Conservation (phyloP, 2,329 filamentous ascomycete species). For the Aspergillus latus region DNA sequence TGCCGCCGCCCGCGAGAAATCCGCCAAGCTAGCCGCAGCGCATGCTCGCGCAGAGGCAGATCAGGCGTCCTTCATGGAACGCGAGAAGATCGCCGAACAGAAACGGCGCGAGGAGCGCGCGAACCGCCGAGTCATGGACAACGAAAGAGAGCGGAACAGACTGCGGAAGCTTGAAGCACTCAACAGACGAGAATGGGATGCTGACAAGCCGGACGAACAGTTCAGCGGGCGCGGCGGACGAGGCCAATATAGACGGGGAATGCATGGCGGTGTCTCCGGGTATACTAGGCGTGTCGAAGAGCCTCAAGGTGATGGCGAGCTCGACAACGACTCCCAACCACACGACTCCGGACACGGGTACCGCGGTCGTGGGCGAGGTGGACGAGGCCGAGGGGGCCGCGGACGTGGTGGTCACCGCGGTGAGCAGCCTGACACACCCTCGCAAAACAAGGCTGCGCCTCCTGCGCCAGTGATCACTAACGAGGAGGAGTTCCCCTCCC, state of each 20-base stretch:
- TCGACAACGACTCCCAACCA: slow-evolving; percentile 5
- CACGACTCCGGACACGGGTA: slow-evolving; percentile 6
- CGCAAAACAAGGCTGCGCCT: slow-evolving; percentile 17
- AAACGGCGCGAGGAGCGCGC: slow-evolving; percentile 53
- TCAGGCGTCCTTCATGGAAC: slow-evolving; percentile 61
- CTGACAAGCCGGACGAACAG: slow-evolving; percentile 59
- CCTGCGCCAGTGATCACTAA: slow-evolving; percentile 28
- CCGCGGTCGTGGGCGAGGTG: slow-evolving; percentile 33
- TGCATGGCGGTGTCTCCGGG: slow-evolving; percentile 52
- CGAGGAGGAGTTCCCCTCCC: slow-evolving; percentile 38
- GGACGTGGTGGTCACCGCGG: slow-evolving; percentile 28
- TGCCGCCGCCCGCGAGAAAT: slow-evolving; percentile 61
- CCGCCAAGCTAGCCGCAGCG: slow-evolving; percentile 58
- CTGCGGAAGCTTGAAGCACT: slow-evolving; percentile 59
- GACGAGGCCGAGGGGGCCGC: slow-evolving; percentile 30
- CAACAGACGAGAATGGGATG: slow-evolving; percentile 62
- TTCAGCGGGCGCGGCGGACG: slow-evolving; percentile 43
- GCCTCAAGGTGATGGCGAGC: slow-evolving; percentile 9
- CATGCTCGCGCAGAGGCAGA: slow-evolving; percentile 69
- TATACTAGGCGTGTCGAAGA: slow-evolving; percentile 31
- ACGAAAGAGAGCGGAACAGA: slow-evolving; percentile 61
- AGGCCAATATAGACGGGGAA: slow-evolving; percentile 50
- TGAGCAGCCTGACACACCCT: slow-evolving; percentile 15
- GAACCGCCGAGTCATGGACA: slow-evolving; percentile 60
- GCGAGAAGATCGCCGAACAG: slow-evolving; percentile 60